Percentiles rank a stretch among this genome's conserved stretches.
These are phyloP conservation scores for Coix lacrymajobi DNA, from an alignment of 176 grass and related monocot species.

Conservation along the genomic window DNA sequence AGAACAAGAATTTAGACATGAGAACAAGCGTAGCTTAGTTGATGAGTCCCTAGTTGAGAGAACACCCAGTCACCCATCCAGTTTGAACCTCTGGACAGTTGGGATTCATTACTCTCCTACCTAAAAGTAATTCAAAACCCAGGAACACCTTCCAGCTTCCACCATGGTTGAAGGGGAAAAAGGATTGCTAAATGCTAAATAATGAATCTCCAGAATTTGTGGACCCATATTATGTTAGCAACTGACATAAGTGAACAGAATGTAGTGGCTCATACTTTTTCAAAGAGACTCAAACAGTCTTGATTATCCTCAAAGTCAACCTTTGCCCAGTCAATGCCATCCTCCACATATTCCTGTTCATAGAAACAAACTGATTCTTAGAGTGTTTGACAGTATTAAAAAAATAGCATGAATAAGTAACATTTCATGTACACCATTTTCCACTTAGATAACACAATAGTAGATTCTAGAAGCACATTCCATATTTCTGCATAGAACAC, in stretches of 20 bases:
- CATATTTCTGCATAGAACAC: neutral
- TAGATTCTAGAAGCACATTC: neutral
- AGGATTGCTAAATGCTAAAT: neutral
- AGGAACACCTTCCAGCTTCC: neutral
- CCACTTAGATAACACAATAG: constrained; percentile 16
- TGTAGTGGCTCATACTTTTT: constrained; percentile 59
- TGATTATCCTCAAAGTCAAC: constrained; percentile 98
- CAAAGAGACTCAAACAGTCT: constrained; percentile 87
- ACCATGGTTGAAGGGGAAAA: neutral
- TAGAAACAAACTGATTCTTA: neutral
- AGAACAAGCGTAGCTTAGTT: neutral
- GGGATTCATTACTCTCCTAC: neutral
- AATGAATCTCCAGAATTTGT: neutral
- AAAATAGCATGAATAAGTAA: neutral
- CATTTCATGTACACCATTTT: neutral
- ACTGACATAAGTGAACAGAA: neutral
- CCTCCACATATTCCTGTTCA: constrained; percentile 86
- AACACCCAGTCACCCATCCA: neutral
- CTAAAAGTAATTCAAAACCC: neutral
- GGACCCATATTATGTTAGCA: neutral
- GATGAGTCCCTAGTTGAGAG: neutral
- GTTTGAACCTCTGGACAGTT: neutral
- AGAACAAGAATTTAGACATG: neutral
- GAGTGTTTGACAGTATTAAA: neutral
- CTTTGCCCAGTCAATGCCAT: constrained; percentile 98